Evolutionary conservation across 371 early-diverging fungal genomes (phyloP), one percentile per base, ranked within the genome.

Genomic region (Smittium mucronatum): DNA sequence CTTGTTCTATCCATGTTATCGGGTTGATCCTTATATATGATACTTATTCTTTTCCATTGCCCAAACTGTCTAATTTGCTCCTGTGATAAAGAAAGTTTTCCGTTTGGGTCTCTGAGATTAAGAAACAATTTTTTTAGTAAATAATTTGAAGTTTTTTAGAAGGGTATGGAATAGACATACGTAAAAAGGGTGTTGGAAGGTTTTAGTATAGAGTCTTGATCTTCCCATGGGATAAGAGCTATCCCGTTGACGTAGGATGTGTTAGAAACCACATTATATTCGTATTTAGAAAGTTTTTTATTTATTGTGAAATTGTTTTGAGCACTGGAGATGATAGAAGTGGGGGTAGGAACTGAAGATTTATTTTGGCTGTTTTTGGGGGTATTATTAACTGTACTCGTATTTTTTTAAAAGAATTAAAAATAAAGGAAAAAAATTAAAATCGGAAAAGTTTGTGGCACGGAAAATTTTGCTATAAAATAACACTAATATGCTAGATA

Each of bases 1-100:
- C n/a, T n/a, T n/a, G n/a, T n/a, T n/a, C n/a, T n/a, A n/a, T n/a
- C n/a, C n/a, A n/a, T n/a, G n/a, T n/a, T n/a, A n/a, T n/a, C n/a
- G 29, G 68, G 34, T 60, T 21, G 73, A 81, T 77, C 86, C 84
- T 16, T 88, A 87, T 35, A 88, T 84, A 33, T 82, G 65, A 28
- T 86, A 17, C 82, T 78, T 2, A 91, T 89, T 15, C 95, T 83
- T 72, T 85, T 88, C 95, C 95, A 94, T 16, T 83, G 83, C 60
- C 86, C 87, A 76, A 91, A 89, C 61, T 84, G 83, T 5, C 80
- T 81, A 63, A 73, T 77, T 73, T 94, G 95, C 70, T 88, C 87
- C 31, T 81, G 76, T 0, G 93, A 92, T 60, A 94, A 76, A n/a
- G 78, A 73, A 29, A 91, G 78, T 61, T 84, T 80, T 0, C 94